Evolutionary conservation across 2,329 filamentous ascomycete genomes (phyloP).

Genomic region (Pseudocercospora ulei): DNA sequence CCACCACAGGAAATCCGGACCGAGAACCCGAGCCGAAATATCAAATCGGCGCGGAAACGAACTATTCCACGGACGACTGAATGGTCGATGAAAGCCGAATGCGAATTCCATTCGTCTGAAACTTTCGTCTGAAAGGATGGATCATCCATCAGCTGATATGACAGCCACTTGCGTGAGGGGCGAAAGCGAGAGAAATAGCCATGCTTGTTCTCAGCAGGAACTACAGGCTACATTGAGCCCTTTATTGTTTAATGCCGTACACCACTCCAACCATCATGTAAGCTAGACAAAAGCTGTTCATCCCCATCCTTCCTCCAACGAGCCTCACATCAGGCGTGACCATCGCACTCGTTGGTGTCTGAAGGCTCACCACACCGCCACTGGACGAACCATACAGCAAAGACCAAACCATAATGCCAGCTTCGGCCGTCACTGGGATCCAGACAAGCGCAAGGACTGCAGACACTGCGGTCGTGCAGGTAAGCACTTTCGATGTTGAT

Average conservation of each 20-base stretch:
- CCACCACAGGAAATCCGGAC: too few species aligned
- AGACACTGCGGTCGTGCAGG: constrained; percentile 30
- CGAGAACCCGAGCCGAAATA: too few species aligned
- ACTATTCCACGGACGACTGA: too few species aligned
- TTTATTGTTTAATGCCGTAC: constrained; percentile 20
- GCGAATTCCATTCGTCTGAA: too few species aligned
- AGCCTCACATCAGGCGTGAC: constrained; percentile 17
- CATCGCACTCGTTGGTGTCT: constrained; percentile 33
- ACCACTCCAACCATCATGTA: constrained; percentile 25
- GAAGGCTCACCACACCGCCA: constrained; percentile 37
- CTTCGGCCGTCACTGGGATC: constrained; percentile 29
- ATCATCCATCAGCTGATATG: too few species aligned
- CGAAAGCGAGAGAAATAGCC: too few species aligned
- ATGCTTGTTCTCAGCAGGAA: too few species aligned
- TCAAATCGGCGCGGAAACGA: too few species aligned
- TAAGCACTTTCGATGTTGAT: constrained; percentile 41
- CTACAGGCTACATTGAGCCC: constrained; percentile 25
- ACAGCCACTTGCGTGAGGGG: too few species aligned
- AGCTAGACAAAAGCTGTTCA: constrained; percentile 24
- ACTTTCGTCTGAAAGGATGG: too few species aligned
- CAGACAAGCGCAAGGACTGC: constrained; percentile 30
- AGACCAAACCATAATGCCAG: constrained; percentile 35
- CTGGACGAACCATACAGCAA: constrained; percentile 41
- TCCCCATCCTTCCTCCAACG: constrained; percentile 25
- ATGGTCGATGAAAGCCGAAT: too few species aligned